A percentile compares a stretch with the other conserved stretches of the same genome.
Conservation (phyloP, 2,329 filamentous ascomycete species). For the Colletotrichum sp. region DNA sequence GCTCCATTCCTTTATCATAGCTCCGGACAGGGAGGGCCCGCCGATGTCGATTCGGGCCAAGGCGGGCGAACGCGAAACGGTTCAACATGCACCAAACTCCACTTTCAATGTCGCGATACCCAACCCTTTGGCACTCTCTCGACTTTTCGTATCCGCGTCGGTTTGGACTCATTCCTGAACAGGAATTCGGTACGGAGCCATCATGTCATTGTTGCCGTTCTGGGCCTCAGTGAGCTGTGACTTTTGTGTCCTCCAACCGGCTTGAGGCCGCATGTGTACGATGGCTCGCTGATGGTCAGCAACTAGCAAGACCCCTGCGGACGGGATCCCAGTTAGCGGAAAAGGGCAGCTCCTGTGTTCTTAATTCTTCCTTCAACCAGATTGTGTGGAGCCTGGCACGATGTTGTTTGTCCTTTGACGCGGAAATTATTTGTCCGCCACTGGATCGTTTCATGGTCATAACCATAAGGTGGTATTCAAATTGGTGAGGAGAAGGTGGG, state of each 20-base stretch:
- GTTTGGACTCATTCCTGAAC: background rate
- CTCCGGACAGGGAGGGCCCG: background rate
- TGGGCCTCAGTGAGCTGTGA: background rate
- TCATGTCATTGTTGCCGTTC: background rate
- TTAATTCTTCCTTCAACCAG: background rate
- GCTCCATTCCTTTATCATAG: background rate
- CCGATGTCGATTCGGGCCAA: background rate
- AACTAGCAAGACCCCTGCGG: background rate
- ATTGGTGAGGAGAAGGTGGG: background rate
- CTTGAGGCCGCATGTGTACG: background rate
- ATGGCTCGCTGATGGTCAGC: background rate
- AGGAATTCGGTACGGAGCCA: background rate
- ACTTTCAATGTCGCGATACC: background rate
- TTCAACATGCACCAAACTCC: background rate
- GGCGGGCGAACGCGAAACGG: background rate
- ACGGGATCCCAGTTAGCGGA: background rate
- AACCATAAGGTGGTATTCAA: background rate
- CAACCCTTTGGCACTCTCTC: background rate
- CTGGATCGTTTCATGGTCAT: background rate
- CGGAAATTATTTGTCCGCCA: background rate
- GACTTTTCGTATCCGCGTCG: background rate
- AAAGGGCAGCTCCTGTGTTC: background rate
- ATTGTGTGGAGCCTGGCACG: background rate
- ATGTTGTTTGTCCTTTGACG: background rate
- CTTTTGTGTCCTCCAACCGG: background rate